A percentile compares a stretch with the other conserved stretches of the same genome.
These are phyloP conservation scores for Mucor mucedo DNA, from an alignment of 371 early-diverging fungal species.

Conservation along the genomic window DNA sequence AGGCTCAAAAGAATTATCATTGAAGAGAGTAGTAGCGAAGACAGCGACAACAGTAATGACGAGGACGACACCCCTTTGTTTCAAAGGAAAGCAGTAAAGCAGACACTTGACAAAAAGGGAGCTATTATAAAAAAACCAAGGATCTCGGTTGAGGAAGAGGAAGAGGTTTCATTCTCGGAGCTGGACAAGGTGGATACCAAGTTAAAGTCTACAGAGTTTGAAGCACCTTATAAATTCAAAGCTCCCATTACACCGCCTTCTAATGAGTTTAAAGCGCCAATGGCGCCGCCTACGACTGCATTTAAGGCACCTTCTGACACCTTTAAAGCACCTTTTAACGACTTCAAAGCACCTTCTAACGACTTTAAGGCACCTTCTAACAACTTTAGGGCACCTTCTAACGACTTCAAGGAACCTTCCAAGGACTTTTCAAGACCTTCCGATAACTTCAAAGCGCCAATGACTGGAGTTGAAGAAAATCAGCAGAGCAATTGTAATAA, in stretches of 20 bases:
- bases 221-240: constrained; percentile 10
- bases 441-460: constrained; percentile 2
- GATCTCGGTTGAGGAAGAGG: neutral
- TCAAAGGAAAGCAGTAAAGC: constrained; percentile 6
- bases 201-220: neutral
- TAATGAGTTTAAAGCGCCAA: constrained; percentile 6
- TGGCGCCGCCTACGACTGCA: neutral
- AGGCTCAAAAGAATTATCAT: constrained; percentile 13
- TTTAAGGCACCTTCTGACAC: constrained; percentile 6
- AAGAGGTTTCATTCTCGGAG: too few relatives aligned
- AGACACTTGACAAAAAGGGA: neutral
- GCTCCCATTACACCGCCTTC: neutral
- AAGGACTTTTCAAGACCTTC: neutral
- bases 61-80: constrained; percentile 25
- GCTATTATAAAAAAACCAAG: constrained; percentile 1
- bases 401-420: constrained; percentile 6
- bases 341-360: constrained; percentile 9
- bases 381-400: neutral
- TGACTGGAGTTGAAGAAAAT: neutral
- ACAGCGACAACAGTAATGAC: constrained; percentile 12
- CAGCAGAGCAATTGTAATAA: constrained; percentile 14
- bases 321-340: neutral
- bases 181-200: neutral
- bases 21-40: constrained; percentile 10
- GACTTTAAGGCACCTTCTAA: constrained; percentile 1